These are phyloP conservation scores for Maudiozyma turicensis DNA, from an alignment of 805 yeast genomes.

Conservation along the genomic window DNA sequence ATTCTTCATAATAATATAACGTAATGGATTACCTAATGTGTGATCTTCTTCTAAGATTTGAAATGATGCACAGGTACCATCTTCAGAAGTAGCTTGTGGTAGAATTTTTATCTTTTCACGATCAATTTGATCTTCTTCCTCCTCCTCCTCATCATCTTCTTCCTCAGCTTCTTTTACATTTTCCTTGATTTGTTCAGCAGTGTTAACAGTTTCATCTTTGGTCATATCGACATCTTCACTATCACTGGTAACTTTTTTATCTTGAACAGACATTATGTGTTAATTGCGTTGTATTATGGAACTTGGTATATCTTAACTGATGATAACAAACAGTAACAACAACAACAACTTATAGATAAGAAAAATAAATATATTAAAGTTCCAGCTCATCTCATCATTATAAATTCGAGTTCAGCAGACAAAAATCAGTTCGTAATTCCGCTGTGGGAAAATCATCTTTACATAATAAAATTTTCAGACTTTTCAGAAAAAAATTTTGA, in stretches of 20 bases:
- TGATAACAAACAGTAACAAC: too few relatives aligned
- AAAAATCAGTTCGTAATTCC: too few relatives aligned
- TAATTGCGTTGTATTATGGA: too few relatives aligned
- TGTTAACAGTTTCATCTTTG: conserved; percentile 4
- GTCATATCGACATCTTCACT: conserved; percentile 7
- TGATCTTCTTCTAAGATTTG: conserved; percentile 92
- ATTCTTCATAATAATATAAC: conserved; percentile 93
- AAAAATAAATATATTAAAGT: too few relatives aligned
- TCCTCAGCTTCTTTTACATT: neutral
- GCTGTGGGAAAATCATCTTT: too few relatives aligned
- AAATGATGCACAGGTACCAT: conserved; percentile 91
- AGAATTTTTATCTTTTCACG: conserved; percentile 47
- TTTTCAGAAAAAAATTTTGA: too few relatives aligned
- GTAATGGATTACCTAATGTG: conserved; percentile 86
- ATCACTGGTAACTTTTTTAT: neutral
- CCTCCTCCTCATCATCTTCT: conserved; percentile 17
- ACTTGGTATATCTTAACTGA: too few relatives aligned
- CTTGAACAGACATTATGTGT: neutral
- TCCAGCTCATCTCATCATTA: too few relatives aligned
- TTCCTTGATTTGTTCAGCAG: neutral
- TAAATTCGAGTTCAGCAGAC: too few relatives aligned
- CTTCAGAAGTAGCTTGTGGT: conserved; percentile 81
- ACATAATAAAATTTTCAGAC: too few relatives aligned
- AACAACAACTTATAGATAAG: too few relatives aligned
- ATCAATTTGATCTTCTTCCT: conserved; percentile 35